phyloP scores from a whole-genome alignment of 768 basidiomycete genomes.

The Rhizopogon roseolus region DNA sequence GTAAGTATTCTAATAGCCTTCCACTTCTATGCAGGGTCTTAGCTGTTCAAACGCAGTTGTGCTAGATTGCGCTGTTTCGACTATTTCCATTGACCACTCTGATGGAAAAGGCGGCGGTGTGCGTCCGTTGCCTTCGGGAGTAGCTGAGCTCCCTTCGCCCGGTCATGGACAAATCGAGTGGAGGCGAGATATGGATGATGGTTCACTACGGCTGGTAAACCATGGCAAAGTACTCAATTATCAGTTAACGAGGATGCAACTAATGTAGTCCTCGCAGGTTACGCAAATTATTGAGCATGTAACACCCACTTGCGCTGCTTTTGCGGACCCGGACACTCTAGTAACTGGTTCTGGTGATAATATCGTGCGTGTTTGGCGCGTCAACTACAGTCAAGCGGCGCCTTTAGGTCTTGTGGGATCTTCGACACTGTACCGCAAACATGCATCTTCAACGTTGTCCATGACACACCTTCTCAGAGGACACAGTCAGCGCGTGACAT shows the following conservation, averaged over 20 bases:
- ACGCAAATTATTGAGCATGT: constrained; percentile 76
- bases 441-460: constrained; percentile 25
- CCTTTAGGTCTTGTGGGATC: constrained; percentile 18
- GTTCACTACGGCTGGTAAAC: constrained; percentile 56
- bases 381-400: constrained; percentile 33
- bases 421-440: constrained; percentile 10
- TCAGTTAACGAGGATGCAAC: neutral
- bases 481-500: constrained; percentile 64
- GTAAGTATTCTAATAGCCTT: constrained; percentile 28
- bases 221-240: constrained; percentile 51
- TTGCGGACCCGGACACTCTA: constrained; percentile 68
- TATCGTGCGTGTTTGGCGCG: constrained; percentile 79
- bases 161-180: constrained; percentile 72
- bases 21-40: neutral
- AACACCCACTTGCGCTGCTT: constrained; percentile 67
- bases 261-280: constrained; percentile 35
- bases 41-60: constrained; percentile 24
- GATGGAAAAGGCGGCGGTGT: constrained; percentile 45
- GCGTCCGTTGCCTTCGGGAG: constrained; percentile 56
- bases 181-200: constrained; percentile 36
- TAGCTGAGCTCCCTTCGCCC: constrained; percentile 51
- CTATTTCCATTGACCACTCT: constrained; percentile 44
- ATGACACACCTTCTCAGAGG: constrained; percentile 77
- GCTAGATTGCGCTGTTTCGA: constrained; percentile 35
- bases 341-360: constrained; percentile 80